phyloP scores from a whole-genome alignment of 768 basidiomycete species.

The Calvatia gigantea region DNA sequence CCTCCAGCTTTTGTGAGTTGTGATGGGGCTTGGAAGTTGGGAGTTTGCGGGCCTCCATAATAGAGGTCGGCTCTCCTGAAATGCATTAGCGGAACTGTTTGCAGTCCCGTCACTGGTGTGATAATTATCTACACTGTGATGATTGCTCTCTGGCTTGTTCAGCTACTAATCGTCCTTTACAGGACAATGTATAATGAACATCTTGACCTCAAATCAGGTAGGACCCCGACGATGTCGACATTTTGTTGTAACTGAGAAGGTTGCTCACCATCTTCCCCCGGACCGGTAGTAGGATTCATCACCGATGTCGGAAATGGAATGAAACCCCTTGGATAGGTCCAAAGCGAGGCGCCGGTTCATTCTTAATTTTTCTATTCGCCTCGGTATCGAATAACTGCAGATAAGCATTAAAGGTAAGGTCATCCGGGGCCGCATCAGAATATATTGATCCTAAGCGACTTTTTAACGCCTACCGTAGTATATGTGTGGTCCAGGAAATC shows the following conservation, averaged over 20 bases:
- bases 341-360: constrained; percentile 63
- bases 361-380: constrained; percentile 71
- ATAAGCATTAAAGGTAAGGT: background rate
- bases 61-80: too few species aligned
- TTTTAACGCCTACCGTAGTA: constrained; percentile 58
- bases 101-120: too few species aligned
- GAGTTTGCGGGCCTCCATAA: too few species aligned
- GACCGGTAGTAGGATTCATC: background rate
- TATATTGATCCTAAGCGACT: background rate
- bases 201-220: constrained; percentile 42
- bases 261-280: background rate
- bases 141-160: too few species aligned
- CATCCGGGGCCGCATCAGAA: background rate
- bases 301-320: constrained; percentile 22
- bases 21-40: too few species aligned
- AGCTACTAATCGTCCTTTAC: too few species aligned
- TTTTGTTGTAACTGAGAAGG: constrained; percentile 7
- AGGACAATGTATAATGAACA: too few species aligned
- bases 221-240: constrained; percentile 38
- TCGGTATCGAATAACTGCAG: constrained; percentile 85
- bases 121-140: too few species aligned
- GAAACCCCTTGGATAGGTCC: constrained; percentile 32
- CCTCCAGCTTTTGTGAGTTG: too few species aligned
- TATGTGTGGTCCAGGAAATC: constrained; percentile 97
- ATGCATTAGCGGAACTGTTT: too few species aligned